Evolutionary conservation across 2,329 filamentous ascomycete species (phyloP), one percentile per base, ranked within the genome.

Genomic region (Aureobasidium subglaciale): DNA sequence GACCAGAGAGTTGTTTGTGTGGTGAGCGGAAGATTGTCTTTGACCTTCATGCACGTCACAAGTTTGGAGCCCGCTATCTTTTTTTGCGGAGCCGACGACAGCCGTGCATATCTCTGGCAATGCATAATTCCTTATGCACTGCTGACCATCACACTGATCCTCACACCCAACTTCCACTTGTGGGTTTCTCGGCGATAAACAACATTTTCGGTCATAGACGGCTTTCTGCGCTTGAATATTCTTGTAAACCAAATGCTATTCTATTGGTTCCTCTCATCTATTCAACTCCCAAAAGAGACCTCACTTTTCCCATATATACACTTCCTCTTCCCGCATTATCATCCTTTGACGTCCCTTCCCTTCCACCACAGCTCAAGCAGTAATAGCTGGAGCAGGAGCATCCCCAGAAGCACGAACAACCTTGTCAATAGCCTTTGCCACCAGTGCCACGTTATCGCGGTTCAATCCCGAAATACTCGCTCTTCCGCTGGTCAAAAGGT

Each of bases 401-500:
- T 55, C 41, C 5, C 32, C 35, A 25, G 34, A 20, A n/a, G 41
- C 55, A 3, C 55, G 20, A 2, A 56, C 55, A 30, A 48, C 46
- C 25, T 48, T 48, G 7, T 56, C 55, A 20, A 56, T 56, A 38
- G 55, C 55, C 30, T 38, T 37, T 5, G 55, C 55, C 34, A 56
- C 55, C 35, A 50, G 24, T 7, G 38, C 40, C 8, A 48, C 55
- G 32, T 56, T 56, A 8, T 37, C 24, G 2, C 34, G 6, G 18
- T 52, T 56, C 29, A 56, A n/a, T 8, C 56, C 56, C n/a, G 43
- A 48, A 5, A 56, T 55, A 5, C 15, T 35, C 10, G 45, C 29
- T 18, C 56, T 5, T 3, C 45, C 49, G 25, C 40, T 48, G 8
- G 43, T 40, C 10, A 57, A 29, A 71, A 90, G 88, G 73, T 90